Evolutionary conservation across 192 early-diverging fungal genomes (phyloP), one percentile per base, ranked within the genome.

Genomic region (Backusella australiensis): DNA sequence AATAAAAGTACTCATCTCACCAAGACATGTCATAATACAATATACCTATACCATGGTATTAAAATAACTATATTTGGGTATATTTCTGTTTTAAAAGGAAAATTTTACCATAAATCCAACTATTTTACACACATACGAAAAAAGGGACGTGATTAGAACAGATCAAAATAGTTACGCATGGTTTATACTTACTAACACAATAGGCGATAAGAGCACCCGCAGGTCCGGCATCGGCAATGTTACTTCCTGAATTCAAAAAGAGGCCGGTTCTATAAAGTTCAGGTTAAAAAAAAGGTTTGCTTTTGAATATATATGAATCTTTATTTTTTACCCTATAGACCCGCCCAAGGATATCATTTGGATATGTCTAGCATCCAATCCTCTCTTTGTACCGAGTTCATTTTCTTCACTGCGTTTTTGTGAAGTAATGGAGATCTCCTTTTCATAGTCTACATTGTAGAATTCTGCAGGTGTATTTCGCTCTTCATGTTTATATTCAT

Each of bases 1-100:
- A 44, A 97, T 89, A 44, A 89, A 90, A 0, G 96, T 90, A 0
- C 93, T 87, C 91, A 97, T 92, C 77, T 97, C 96, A 75, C 93
- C 95, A 73, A 97, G 86, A 77, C 91, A 92, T 12, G 91, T 94
- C 82, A 92, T 89, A 26, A 93, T 85, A 63, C 91, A 93, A 59
- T 87, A 93, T 8, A 91, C 90, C 88, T 76, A 76, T 53, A 32
- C 2, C 8, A 15, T 19, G 21, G 6, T 46, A 4, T 59, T 39
- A n/a, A 0, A 32, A 29, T 39, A 63, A 38, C 23, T 29, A 26
- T 63, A 63, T 26, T 14, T 56, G 21, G n/a, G 21, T 8, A n/a
- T 56, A 56, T 63, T 63, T 34, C 1, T 52, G 21, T 4, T 52
- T 34, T 15, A 73, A 49, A 35, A 17, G 7, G 34, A 26, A 29